Evolutionary conservation across 257 asterid species (phyloP).

Genomic region (Rubia yunnanensis): DNA sequence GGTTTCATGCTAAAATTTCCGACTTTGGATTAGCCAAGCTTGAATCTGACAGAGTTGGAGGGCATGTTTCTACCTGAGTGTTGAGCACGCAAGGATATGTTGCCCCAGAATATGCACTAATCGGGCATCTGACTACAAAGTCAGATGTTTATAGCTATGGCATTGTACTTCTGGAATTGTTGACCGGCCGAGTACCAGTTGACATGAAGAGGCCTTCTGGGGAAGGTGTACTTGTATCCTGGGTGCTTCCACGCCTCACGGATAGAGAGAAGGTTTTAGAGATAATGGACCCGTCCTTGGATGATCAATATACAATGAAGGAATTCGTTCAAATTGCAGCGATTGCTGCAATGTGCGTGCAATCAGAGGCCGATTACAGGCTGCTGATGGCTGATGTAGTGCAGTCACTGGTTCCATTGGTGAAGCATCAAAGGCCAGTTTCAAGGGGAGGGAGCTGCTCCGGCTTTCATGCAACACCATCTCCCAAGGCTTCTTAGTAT

Average conservation of each 20-base stretch:
- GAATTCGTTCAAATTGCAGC: conserved; percentile 86
- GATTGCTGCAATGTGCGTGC: conserved; percentile 91
- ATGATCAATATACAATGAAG: conserved; percentile 76
- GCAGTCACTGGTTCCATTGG: conserved; percentile 79
- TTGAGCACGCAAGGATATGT: conserved; percentile 95
- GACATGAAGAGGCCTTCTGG: conserved; percentile 84
- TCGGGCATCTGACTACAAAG: conserved; percentile 81
- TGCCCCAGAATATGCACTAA: conserved; percentile 91
- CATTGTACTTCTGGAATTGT: conserved; percentile 72
- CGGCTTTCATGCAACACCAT: conserved; percentile 28
- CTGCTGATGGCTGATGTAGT: conserved; percentile 90
- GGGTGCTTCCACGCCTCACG: conserved; percentile 78
- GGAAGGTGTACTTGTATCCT: conserved; percentile 80
- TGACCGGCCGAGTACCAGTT: conserved; percentile 84
- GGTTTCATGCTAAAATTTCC: conserved; percentile 81
- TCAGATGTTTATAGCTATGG: conserved; percentile 90
- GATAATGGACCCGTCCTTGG: conserved; percentile 75
- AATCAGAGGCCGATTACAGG: conserved; percentile 85
- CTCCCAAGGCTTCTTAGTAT: conserved; percentile 39
- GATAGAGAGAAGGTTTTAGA: conserved; percentile 70
- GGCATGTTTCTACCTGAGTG: conserved; percentile 82
- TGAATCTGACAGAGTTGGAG: conserved; percentile 89
- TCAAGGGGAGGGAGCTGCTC: conserved; percentile 35
- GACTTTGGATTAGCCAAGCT: conserved; percentile 82
- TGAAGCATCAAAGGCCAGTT: conserved; percentile 39